Conservation (phyloP, 2,329 filamentous ascomycete genomes). For the Colletotrichum salicis region DNA sequence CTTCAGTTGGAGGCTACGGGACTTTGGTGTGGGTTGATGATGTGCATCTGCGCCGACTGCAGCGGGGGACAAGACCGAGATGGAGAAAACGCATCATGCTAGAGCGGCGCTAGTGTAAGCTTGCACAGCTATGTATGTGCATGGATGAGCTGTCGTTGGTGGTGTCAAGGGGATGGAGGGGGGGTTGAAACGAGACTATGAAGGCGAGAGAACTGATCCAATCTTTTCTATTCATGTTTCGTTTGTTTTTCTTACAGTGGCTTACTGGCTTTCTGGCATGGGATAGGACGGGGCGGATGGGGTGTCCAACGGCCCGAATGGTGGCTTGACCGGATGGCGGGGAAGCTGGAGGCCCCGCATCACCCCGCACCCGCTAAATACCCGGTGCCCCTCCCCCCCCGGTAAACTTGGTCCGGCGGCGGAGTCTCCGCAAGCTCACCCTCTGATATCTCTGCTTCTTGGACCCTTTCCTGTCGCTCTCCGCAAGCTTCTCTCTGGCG, state of each 20-base stretch:
- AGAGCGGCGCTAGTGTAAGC: neutral
- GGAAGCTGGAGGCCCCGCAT: slow-evolving; percentile 8
- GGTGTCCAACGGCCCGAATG: slow-evolving; percentile 33
- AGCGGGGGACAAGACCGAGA: neutral
- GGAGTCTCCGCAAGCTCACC: slow-evolving; percentile 32
- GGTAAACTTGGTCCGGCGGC: neutral
- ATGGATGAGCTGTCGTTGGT: slow-evolving; percentile 12
- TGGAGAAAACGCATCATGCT: slow-evolving; percentile 2
- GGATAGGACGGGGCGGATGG: neutral
- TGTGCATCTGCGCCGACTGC: slow-evolving; percentile 2
- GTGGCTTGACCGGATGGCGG: slow-evolving; percentile 33
- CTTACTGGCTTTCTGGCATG: neutral
- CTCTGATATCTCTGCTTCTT: neutral
- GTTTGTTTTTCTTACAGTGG: neutral
- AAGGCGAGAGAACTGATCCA: neutral
- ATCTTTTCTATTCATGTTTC: slow-evolving; percentile 1
- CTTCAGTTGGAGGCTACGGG: neutral
- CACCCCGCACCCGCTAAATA: slow-evolving; percentile 24
- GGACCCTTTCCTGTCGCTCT: too few species aligned
- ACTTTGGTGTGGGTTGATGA: slow-evolving; percentile 13
- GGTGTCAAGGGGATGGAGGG: slow-evolving; percentile 1
- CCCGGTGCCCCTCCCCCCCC: slow-evolving; percentile 1
- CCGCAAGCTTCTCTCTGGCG: neutral
- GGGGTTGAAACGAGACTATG: neutral
- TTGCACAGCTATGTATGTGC: neutral